Evolutionary conservation across 352 stramenopile species (phyloP), one percentile per base, ranked within the genome.

Genomic region (Globisporangium splendens): DNA sequence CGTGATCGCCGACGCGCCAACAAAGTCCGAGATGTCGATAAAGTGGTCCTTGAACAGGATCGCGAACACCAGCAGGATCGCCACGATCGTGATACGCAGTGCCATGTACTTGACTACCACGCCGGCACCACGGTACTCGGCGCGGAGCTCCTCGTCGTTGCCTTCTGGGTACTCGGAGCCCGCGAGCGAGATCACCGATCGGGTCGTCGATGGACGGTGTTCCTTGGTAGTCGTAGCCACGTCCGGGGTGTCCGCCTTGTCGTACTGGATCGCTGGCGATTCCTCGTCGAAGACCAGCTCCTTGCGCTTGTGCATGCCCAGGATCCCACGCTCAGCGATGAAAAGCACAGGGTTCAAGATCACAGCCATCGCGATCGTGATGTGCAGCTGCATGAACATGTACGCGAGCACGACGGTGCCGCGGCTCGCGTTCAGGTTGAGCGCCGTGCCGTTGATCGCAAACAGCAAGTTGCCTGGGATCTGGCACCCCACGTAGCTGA

Each of bases 331-430:
- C 63, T 86, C 76, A 20, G 69, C 68, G 42, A 86, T 81, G 61
- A 84, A 83, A 15, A 86, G 55, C 53, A 80, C 74, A 8, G 76
- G 76, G 54, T 81, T 79, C 43, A 86, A 47, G 56, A 86, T 83
- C 21, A 84, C 72, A 20, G 72, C 77, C 59, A 84, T 75, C 3
- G 74, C 76, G 55, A 86, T 84, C 46, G 72, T 79, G 59, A 86
- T 79, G 61, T 86, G 76, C 50, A 86, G 50, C 61, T 84, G 76
- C 76, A 86, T 86, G 67, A 79, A 84, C 59, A 79, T 62, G 51
- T 77, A 87, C 10, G 70, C 77, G 13, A 83, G 58, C 53, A 83
- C 72, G 54, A 84, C 72, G 55, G 64, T 66, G 61, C 75, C 77
- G 21, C 75, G 66, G 56, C 75, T 70, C 2, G 77, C 64, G 18